Conservation (phyloP, 2,329 filamentous ascomycete genomes). For the Arthrobotrys sinensis region DNA sequence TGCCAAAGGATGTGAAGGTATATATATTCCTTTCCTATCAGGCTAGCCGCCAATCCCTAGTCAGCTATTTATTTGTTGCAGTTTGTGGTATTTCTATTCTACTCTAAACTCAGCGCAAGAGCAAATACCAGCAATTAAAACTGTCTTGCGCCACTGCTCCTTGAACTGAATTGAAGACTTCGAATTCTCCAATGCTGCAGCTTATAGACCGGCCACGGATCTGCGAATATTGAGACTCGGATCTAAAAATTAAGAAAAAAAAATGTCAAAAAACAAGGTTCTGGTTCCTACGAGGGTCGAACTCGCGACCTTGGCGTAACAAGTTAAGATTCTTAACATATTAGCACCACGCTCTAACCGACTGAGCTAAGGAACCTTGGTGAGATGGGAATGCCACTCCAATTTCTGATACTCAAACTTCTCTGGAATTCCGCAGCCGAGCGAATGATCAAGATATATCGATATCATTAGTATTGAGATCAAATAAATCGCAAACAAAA, state of each 20-base stretch:
- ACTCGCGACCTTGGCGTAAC: constrained; percentile 29
- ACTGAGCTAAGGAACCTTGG: constrained; percentile 27
- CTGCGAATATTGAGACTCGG: background rate
- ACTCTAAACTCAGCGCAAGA: background rate
- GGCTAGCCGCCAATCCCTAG: constrained; percentile 13
- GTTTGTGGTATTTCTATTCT: constrained; percentile 15
- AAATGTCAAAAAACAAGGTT: background rate
- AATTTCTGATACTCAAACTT: background rate
- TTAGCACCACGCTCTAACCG: constrained; percentile 31
- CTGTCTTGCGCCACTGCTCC: too few species aligned
- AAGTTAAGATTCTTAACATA: constrained; percentile 7
- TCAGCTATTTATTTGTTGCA: constrained; percentile 12
- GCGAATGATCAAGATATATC: background rate
- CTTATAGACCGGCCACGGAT: too few species aligned
- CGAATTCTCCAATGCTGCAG: too few species aligned
- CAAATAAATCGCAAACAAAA: background rate
- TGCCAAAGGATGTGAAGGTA: constrained; percentile 6
- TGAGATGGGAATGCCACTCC: background rate
- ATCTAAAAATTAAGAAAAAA: background rate
- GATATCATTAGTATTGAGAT: too few species aligned
- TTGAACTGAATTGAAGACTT: too few species aligned
- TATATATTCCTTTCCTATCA: background rate
- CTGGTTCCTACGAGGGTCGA: constrained; percentile 27
- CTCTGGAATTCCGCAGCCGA: background rate
- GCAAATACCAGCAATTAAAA: too few species aligned